phyloP scores from a whole-genome alignment of 164 flowering plant species.

The Liquidambar formosana region DNA sequence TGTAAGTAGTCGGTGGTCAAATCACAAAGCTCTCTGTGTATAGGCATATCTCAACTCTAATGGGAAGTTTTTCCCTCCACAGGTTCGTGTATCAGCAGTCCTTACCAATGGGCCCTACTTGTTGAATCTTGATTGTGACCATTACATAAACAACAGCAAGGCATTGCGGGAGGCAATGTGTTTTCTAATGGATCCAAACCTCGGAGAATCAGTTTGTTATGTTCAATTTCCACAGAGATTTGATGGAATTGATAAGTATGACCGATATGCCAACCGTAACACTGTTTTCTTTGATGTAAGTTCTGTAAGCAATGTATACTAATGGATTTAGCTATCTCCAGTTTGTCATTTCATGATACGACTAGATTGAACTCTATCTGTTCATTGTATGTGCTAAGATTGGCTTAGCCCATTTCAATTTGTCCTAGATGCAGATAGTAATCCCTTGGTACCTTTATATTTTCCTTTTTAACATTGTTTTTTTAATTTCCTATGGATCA shows the following conservation, averaged over 20 bases:
- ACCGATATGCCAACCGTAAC: constrained; percentile 94
- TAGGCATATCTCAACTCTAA: neutral
- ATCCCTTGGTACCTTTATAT: no score
- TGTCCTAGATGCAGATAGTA: no score
- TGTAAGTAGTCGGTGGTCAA: constrained; percentile 61
- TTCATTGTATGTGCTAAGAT: no score
- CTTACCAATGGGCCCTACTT: constrained; percentile 95
- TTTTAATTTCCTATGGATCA: constrained; percentile 4
- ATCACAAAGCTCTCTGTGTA: neutral
- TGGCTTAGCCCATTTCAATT: no score
- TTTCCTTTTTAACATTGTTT: no score
- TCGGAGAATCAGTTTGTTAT: constrained; percentile 88
- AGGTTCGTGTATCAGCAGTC: constrained; percentile 98
- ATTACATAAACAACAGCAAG: constrained; percentile 96
- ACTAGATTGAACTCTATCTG: no score
- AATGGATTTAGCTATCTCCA: no score
- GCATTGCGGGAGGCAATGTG: constrained; percentile 97
- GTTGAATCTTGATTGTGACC: constrained; percentile 98
- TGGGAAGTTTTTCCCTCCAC: constrained; percentile 15
- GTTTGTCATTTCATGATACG: no score
- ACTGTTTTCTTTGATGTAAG: constrained; percentile 97
- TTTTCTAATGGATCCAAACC: constrained; percentile 94
- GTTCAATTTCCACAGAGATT: constrained; percentile 98
- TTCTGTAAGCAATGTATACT: neutral
- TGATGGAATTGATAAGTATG: constrained; percentile 92